Conservation (phyloP, 352 stramenopile species). For the Pythium coloratum region DNA sequence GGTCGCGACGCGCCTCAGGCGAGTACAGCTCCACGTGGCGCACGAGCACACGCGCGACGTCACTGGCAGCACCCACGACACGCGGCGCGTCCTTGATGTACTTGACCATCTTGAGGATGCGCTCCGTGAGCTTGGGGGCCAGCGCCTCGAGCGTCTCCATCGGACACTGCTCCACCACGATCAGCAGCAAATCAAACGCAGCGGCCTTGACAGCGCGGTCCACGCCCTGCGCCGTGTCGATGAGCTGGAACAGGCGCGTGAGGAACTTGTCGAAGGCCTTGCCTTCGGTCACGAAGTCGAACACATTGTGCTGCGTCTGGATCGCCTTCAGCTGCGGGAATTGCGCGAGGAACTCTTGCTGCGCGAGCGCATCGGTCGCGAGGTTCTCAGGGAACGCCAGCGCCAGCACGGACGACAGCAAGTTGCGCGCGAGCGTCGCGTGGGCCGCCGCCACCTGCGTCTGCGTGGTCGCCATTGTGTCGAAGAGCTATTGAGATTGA, state of each 20-base stretch:
- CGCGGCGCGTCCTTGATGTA: slow-evolving; percentile 39
- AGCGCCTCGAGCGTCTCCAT: slow-evolving; percentile 60
- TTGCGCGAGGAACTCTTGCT: slow-evolving; percentile 53
- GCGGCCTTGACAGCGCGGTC: slow-evolving; percentile 38
- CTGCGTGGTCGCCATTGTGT: slow-evolving; percentile 11
- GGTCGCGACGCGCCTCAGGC: slow-evolving; percentile 56
- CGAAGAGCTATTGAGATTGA: neutral
- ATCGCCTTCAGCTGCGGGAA: slow-evolving; percentile 46
- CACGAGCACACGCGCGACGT: slow-evolving; percentile 48
- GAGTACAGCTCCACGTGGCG: slow-evolving; percentile 51
- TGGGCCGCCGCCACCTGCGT: slow-evolving; percentile 30
- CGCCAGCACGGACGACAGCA: slow-evolving; percentile 77
- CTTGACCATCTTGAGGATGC: slow-evolving; percentile 70
- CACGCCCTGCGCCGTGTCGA: slow-evolving; percentile 40
- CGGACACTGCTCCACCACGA: slow-evolving; percentile 58
- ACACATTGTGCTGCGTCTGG: slow-evolving; percentile 69
- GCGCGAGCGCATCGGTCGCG: slow-evolving; percentile 36
- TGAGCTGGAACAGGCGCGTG: slow-evolving; percentile 54
- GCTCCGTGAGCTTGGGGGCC: slow-evolving; percentile 57
- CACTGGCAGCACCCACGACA: slow-evolving; percentile 39
- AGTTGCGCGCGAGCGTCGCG: slow-evolving; percentile 63
- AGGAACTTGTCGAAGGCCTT: slow-evolving; percentile 81
- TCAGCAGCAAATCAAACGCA: slow-evolving; percentile 60
- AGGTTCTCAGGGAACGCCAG: slow-evolving; percentile 66
- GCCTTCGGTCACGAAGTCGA: slow-evolving; percentile 66